These are phyloP conservation scores for Beauveria sp. DNA, from an alignment of 2,329 filamentous ascomycete species.

Conservation along the genomic window DNA sequence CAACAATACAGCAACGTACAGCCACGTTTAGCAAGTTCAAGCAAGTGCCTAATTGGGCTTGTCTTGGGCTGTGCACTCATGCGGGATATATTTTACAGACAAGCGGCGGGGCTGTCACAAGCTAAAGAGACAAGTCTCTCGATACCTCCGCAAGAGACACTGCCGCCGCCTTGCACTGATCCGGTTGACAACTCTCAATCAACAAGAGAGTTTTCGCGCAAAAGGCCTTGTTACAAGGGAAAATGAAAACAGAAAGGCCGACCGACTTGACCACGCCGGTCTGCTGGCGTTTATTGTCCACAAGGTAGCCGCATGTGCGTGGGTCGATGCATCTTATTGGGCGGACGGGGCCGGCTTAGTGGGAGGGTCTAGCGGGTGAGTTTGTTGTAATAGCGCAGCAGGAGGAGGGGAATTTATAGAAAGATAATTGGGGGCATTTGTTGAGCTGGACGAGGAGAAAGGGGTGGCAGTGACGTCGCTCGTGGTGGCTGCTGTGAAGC, in stretches of 20 bases:
- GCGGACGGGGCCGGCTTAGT: conserved; percentile 7
- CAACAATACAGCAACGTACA: background rate
- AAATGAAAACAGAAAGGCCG: background rate
- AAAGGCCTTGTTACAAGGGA: background rate
- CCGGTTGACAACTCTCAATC: background rate
- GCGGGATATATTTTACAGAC: conserved; percentile 5
- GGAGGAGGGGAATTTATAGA: background rate
- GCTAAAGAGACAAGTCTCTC: background rate
- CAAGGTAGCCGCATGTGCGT: conserved; percentile 11
- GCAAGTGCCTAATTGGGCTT: background rate
- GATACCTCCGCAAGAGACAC: background rate
- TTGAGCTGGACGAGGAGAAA: background rate
- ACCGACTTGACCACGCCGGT: background rate
- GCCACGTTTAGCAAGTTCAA: background rate
- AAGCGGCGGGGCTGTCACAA: conserved; percentile 7
- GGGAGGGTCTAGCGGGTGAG: background rate
- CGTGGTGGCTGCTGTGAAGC: background rate
- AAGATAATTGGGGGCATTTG: background rate
- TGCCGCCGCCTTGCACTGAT: background rate
- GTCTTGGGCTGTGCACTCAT: background rate
- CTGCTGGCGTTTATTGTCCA: conserved; percentile 2
- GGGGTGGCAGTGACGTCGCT: background rate
- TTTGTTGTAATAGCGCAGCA: background rate
- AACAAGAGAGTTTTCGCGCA: background rate
- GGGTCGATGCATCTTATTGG: conserved; percentile 12